Evolutionary conservation across 2,329 filamentous ascomycete genomes (phyloP).

Genomic region (Chaetothyriales sp.): DNA sequence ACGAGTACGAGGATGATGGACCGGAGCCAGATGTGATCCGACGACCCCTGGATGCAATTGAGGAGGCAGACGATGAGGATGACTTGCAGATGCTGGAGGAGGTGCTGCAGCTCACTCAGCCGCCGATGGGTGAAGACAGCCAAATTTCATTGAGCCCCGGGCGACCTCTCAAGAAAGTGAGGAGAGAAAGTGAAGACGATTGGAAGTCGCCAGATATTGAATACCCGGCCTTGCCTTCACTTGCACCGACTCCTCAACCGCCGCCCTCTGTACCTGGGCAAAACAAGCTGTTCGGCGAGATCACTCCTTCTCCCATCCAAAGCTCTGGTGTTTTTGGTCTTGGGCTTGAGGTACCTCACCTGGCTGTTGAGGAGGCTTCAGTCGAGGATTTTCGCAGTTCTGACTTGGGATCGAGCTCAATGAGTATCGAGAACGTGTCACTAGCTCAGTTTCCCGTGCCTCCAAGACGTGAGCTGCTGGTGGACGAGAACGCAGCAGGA

Average conservation of each 20-base stretch:
- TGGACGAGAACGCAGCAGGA: constrained; percentile 14
- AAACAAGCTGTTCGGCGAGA: constrained; percentile 46
- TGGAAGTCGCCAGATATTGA: constrained; percentile 20
- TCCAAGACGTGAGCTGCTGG: neutral
- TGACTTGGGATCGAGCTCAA: neutral
- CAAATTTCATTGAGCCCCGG: constrained; percentile 4
- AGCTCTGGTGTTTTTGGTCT: constrained; percentile 36
- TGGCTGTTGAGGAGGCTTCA: constrained; percentile 17
- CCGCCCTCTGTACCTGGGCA: constrained; percentile 19
- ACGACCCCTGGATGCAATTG: constrained; percentile 22
- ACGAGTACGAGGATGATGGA: constrained; percentile 42
- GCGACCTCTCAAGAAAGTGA: constrained; percentile 22
- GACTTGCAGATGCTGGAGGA: constrained; percentile 14
- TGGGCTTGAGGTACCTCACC: constrained; percentile 2
- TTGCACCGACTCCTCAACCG: constrained; percentile 23
- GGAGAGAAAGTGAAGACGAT: constrained; percentile 3
- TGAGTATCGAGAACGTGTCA: neutral
- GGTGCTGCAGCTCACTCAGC: constrained; percentile 12
- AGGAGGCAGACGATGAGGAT: constrained; percentile 21
- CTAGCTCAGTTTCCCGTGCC: neutral
- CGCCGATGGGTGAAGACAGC: constrained; percentile 5
- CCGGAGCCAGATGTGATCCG: constrained; percentile 31
- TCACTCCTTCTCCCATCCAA: constrained; percentile 39
- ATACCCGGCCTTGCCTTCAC: constrained; percentile 29
- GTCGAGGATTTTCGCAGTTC: constrained; percentile 25